Percentiles rank a stretch among this genome's conserved stretches.
Conservation (phyloP, 352 stramenopile genomes). For the Pythium diclinum region DNA sequence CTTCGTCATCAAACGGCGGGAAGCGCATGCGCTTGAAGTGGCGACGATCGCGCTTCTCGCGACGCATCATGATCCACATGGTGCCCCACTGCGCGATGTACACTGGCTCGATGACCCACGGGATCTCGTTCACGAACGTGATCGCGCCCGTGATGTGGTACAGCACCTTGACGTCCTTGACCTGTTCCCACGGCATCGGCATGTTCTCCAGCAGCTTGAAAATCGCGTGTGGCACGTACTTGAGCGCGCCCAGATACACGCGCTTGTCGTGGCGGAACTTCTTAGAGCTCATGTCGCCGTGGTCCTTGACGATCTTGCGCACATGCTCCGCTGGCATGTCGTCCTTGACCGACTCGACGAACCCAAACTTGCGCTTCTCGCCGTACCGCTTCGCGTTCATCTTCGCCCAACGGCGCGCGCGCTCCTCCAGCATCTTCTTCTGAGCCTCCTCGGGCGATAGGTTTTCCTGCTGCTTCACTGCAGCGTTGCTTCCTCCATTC, state of each 20-base stretch:
- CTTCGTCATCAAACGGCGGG: conserved; percentile 99
- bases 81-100: conserved; percentile 99
- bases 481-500: conserved; percentile 3
- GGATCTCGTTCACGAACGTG: conserved; percentile 99
- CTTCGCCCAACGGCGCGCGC: conserved; percentile 79
- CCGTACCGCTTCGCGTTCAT: conserved; percentile 94
- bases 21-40: conserved; percentile 99
- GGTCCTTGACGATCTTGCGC: conserved; percentile 99
- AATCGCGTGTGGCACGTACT: conserved; percentile 99
- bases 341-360: conserved; percentile 90
- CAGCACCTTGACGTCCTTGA: conserved; percentile 98
- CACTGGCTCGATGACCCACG: conserved; percentile 98
- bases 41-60: conserved; percentile 97
- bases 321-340: conserved; percentile 96
- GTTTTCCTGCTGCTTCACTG: conserved; percentile 10
- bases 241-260: conserved; percentile 98
- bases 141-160: conserved; percentile 99
- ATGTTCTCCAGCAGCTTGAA: conserved; percentile 99
- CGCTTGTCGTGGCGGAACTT: conserved; percentile 99
- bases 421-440: conserved; percentile 70
- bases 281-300: conserved; percentile 99
- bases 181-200: conserved; percentile 99
- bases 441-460: conserved; percentile 49
- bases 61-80: conserved; percentile 99
- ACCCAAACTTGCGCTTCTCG: conserved; percentile 93